phyloP scores from a whole-genome alignment of 202 grass and related monocot genomes.

The Schoenoplectus triqueter region DNA sequence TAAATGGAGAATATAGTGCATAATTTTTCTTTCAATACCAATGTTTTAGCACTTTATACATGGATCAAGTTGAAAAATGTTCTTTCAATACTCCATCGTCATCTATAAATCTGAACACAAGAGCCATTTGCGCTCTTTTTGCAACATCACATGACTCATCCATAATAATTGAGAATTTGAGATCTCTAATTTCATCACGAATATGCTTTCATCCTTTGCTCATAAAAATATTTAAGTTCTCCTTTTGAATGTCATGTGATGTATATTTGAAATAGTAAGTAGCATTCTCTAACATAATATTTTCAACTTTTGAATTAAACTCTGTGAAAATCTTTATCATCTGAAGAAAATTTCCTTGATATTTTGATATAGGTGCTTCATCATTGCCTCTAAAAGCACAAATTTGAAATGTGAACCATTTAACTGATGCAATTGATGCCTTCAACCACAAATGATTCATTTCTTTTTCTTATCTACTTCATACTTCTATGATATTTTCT shows the following conservation, averaged over 20 bases:
- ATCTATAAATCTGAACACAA: too few species aligned
- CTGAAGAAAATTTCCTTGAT: conserved; percentile 28
- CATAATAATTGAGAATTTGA: conserved; percentile 29
- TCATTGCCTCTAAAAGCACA: conserved; percentile 30
- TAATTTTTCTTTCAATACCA: too few species aligned
- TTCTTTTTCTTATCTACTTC: background rate
- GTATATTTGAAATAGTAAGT: conserved; percentile 30
- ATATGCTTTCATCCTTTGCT: conserved; percentile 14
- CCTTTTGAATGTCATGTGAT: conserved; percentile 26
- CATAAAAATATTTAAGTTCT: background rate
- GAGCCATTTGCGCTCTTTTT: too few species aligned
- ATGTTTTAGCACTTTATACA: too few species aligned
- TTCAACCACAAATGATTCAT: background rate
- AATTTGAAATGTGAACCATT: conserved; percentile 12
- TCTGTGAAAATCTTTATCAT: conserved; percentile 11
- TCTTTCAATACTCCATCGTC: too few species aligned
- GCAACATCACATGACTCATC: background rate
- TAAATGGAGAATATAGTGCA: too few species aligned
- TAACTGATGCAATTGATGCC: conserved; percentile 3
- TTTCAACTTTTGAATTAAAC: conserved; percentile 33
- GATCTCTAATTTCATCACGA: conserved; percentile 36
- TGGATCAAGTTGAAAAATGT: too few species aligned
- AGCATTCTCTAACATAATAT: conserved; percentile 24
- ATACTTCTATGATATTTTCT: background rate
- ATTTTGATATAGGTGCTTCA: background rate